Percentiles rank a stretch among this genome's conserved stretches.
Conservation (phyloP, 345 rosid genomes). For the Dipteronia sinensis region DNA sequence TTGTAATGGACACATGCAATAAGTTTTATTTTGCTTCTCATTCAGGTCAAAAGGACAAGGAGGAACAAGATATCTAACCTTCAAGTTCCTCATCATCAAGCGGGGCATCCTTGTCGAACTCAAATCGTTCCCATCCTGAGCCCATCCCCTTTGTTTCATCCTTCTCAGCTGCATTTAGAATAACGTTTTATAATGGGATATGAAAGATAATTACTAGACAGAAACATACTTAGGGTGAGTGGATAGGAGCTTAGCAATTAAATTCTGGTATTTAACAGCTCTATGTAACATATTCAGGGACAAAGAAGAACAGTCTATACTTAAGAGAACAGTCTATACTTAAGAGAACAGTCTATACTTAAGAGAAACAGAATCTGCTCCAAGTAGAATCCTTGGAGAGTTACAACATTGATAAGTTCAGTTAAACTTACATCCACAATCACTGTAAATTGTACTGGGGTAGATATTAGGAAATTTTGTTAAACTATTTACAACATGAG, state of each 20-base stretch:
- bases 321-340: no score
- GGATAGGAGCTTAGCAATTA: background rate
- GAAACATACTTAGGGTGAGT: background rate
- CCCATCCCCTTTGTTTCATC: slow-evolving; percentile 71
- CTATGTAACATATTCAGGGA: background rate
- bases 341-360: background rate
- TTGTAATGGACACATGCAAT: background rate
- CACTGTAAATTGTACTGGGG: no score
- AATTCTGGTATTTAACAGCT: background rate
- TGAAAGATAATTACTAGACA: background rate
- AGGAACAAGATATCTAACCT: slow-evolving; percentile 44
- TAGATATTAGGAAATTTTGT: background rate
- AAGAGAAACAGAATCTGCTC: background rate
- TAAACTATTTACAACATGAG: background rate
- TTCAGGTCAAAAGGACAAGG: background rate
- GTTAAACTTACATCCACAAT: background rate
- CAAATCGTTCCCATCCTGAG: slow-evolving; percentile 89
- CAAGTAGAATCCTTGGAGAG: slow-evolving; percentile 2
- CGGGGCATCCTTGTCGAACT: slow-evolving; percentile 86
- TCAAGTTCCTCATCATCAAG: slow-evolving; percentile 87
- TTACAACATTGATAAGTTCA: background rate
- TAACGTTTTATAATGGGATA: background rate
- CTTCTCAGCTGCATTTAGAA: slow-evolving; percentile 64
- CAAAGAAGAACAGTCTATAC: background rate
- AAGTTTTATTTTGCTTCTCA: slow-evolving; percentile 9